A percentile compares a stretch with the other conserved stretches of the same genome.
Evolutionary conservation across 2,329 filamentous ascomycete genomes (phyloP).

Genomic region (Curvularia hawaiiensis): DNA sequence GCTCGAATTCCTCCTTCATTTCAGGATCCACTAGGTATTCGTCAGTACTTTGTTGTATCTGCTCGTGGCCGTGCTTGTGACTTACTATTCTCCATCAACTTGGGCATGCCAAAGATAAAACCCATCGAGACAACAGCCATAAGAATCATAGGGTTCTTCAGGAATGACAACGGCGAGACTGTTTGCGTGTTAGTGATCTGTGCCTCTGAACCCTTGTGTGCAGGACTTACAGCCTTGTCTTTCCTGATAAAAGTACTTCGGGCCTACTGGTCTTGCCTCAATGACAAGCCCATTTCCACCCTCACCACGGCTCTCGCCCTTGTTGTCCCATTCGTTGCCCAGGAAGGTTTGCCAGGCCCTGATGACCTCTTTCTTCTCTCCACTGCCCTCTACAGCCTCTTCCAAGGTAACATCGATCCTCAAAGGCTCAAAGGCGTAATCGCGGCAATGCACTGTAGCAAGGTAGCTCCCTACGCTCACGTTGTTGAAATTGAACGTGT

Average conservation of each 20-base stretch:
- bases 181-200: conserved; percentile 24
- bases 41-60: conserved; percentile 13
- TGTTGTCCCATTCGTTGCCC: conserved; percentile 89
- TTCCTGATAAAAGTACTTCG: conserved; percentile 78
- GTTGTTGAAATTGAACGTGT: conserved; percentile 77
- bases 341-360: conserved; percentile 83
- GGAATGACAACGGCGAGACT: conserved; percentile 80
- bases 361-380: conserved; percentile 53
- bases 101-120: conserved; percentile 90
- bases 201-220: not conserved
- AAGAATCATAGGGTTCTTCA: conserved; percentile 97
- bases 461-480: conserved; percentile 78
- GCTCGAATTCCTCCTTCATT: conserved; percentile 88
- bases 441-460: conserved; percentile 76
- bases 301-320: conserved; percentile 66
- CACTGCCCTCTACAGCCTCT: conserved; percentile 36
- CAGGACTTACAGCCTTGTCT: conserved; percentile 71
- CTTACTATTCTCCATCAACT: conserved; percentile 94
- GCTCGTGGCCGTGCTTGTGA: conserved; percentile 27
- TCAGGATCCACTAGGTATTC: conserved; percentile 87
- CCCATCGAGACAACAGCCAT: conserved; percentile 83
- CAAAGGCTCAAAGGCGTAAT: conserved; percentile 77
- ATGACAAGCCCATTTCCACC: conserved; percentile 56
- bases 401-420: conserved; percentile 70
- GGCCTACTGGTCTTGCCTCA: conserved; percentile 64